Evolutionary conservation across 2,329 filamentous ascomycete genomes (phyloP), one percentile per base, ranked within the genome.

Genomic region (Aspergillus ustus): DNA sequence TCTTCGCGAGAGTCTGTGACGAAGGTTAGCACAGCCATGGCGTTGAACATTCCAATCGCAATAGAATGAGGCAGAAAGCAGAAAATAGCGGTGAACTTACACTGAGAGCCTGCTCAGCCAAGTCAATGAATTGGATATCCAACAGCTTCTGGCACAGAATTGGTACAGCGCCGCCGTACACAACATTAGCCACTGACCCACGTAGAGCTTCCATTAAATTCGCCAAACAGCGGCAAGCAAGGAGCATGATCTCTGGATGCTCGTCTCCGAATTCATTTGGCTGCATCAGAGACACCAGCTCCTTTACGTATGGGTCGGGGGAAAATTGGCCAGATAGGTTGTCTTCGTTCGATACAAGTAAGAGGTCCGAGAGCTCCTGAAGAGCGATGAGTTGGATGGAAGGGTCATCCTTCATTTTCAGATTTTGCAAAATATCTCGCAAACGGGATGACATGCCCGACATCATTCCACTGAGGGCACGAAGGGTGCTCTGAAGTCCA

Each of bases 171-270:
- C 93, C 92, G n/a, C 93, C 94, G 74, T 98, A 98, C 4, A 98
- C 95, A 15, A 99, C 93, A 74, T 96, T 97, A 13, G 93, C 91
- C 52, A 95, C 95, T 60, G 94, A 94, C 37, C 92, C 89, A 20
- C 95, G 93, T 31, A 99, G 82, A 28, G 94, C 96, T 76, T 99
- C 95, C 95, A 99, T 99, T 59, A 99, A 79, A 75, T 99, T 98
- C 62, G 95, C 95, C 70, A 99, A 85, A 77, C 92, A 98, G 63
- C 96, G 91, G 74, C 95, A 99, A 20, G 95, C 94, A 63, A 98
- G 84, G 13, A 99, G 88, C 94, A 98, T 98, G 64, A 98, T 92
- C 76, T 99, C 95, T 0, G 93, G 91, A 69, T 97, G 97, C 74
- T 96, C 93, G 70, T 96, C 92, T 22, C 88, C 89, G 66, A 91